Conservation (phyloP, 371 early-diverging fungal species). For the Massospora cicadina region DNA sequence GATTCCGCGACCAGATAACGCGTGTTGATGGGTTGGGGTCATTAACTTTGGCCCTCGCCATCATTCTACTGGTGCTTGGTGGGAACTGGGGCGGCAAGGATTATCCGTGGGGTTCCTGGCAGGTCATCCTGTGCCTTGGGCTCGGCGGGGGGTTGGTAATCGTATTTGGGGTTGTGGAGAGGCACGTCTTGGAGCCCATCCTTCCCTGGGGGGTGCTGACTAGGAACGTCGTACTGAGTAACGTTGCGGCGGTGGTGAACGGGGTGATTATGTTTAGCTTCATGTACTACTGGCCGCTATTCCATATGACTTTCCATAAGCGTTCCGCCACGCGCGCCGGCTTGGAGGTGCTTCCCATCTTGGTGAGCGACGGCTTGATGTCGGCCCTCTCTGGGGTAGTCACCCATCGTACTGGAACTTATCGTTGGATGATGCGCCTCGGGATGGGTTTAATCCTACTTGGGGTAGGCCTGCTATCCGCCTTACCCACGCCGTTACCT, state of each 20-base stretch:
- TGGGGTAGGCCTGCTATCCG: not conserved
- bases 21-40: not conserved
- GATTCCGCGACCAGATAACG: not conserved
- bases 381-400: conserved; percentile 16
- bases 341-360: conserved; percentile 31
- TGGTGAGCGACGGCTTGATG: conserved; percentile 20
- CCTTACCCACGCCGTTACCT: not conserved
- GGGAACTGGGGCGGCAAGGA: not conserved
- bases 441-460: not conserved
- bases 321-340: conserved; percentile 26
- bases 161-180: not conserved
- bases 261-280: conserved; percentile 51
- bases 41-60: not conserved
- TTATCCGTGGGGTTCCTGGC: not conserved
- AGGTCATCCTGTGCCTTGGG: not conserved
- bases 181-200: conserved; percentile 4
- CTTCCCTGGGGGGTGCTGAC: not conserved
- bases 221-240: not conserved
- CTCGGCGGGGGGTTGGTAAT: not conserved
- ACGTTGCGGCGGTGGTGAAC: conserved; percentile 27
- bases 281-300: conserved; percentile 50
- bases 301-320: conserved; percentile 26
- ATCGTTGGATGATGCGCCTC: not conserved
- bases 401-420: conserved; percentile 18
- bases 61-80: not conserved